Evolutionary conservation across 2,329 filamentous ascomycete genomes (phyloP), one percentile per base, ranked within the genome.

Genomic region (Exophiala calicioides): DNA sequence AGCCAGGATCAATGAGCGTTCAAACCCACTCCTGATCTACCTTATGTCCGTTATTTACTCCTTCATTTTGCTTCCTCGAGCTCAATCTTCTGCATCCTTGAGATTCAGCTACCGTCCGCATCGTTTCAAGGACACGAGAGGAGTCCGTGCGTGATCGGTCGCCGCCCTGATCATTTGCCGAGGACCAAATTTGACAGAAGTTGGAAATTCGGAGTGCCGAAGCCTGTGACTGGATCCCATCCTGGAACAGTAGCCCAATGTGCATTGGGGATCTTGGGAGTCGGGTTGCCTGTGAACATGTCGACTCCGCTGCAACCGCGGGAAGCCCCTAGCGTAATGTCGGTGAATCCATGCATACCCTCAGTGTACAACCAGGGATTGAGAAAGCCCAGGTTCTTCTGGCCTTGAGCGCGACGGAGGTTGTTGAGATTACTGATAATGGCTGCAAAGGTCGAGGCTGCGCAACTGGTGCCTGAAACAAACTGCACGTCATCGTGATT

Each of bases 401-500:
- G 74, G 1, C 78, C 78, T n/a, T 69, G 67, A 12, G 74, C 68
- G 36, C 85, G 65, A 23, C 82, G 72, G 16, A 78, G 76, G 49
- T 82, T 79, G 60, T 88, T 88, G 39, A 88, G 64, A 27, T 86
- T 72, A 1, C 78, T 74, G 37, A 88, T 68, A 52, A 88, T 74
- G 10, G 75, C 76, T 0, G 83, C 82, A 38, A 84, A 76, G 0
- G 81, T 69, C 0, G 85, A 85, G 0, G 79, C 69, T 2, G 84
- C 76, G 32, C 37, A 42, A 29, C 31, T 36, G 12, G 40, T 49
- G 15, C 46, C 46, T 9, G 26, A 44, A 5, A 49, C 19, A 10
- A 30, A 38, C 6, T 38, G 15, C 8, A 20, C 20, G 12, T 24
- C 15, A 1, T 68, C 69, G 35, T 73, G 60, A 42, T 72, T 66